Conservation (phyloP, 305 asterid species). For the Fraxinus dipetala region DNA sequence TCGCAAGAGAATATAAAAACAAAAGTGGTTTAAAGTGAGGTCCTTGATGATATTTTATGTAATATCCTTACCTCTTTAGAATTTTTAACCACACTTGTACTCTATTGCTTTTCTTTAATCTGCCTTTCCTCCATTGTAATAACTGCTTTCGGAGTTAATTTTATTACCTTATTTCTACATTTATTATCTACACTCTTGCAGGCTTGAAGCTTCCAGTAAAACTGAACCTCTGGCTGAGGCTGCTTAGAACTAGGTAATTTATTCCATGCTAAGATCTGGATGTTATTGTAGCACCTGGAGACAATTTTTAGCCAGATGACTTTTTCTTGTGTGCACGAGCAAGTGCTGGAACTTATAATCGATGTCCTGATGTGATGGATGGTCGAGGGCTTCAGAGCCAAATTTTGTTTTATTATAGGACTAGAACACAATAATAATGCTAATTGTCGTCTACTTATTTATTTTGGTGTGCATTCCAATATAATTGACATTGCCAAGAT, state of each 20-base stretch:
- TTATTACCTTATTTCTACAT: conserved; percentile 3
- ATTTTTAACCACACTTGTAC: background rate
- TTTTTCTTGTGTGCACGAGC: background rate
- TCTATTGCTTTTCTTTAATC: background rate
- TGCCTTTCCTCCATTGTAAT: background rate
- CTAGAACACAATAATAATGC: background rate
- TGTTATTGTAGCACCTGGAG: background rate
- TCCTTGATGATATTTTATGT: background rate
- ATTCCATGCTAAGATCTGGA: background rate
- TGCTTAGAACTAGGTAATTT: conserved; percentile 30
- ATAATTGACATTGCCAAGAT: background rate
- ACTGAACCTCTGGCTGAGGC: conserved; percentile 46
- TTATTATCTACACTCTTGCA: conserved; percentile 27
- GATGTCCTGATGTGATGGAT: background rate
- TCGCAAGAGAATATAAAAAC: background rate
- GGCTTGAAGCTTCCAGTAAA: conserved; percentile 52
- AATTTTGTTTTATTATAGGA: background rate
- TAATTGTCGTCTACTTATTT: background rate
- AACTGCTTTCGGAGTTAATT: background rate
- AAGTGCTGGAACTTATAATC: background rate
- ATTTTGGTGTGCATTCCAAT: background rate
- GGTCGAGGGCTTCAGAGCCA: background rate
- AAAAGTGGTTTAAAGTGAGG: background rate
- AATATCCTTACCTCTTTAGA: background rate
- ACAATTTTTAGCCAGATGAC: background rate